Evolutionary conservation across 2,329 filamentous ascomycete species (phyloP), one percentile per base, ranked within the genome.

Genomic region (Cercospora sp.): DNA sequence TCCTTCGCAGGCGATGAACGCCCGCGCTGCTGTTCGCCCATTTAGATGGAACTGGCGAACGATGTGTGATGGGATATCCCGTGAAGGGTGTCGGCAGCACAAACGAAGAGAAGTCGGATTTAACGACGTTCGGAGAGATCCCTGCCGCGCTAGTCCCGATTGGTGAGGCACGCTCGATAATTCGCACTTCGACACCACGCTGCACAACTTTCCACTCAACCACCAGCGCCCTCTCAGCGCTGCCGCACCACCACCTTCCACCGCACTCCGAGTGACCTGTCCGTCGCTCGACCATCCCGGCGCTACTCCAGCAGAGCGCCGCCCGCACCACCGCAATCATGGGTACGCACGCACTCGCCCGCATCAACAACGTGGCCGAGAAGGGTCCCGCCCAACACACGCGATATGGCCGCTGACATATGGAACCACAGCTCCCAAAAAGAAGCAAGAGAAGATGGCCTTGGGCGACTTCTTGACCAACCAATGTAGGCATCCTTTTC

Each of bases 361-460:
- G 40, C 33, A n/a, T 36, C 33, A 20, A 36, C 55, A 23, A 60
- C 55, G 23, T 30, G 26, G 18, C 36, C 26, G 55, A 28, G 40
- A 40, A 42, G 33, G 42, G 33, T 55, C 63, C 36, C 45, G n/a
- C 61, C 33, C 60, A 36, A 26, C n/a, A 48, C 20, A 33, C 62
- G 36, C 57, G 28, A 64, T 4, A 64, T 42, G 66, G n/a, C 64
- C 36, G 70, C 75, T 75, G 68, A 77, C 73, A 62, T 51, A 60
- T 3, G 40, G 16, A 23, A 48, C 18, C 65, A 66, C 62, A 78
- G 76, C 76, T 70, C 94, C 94, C 75, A 92, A 94, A 82, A 91
- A 93, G 85, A 90, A 97, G 84, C 87, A 89, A 82, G 91, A 97
- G 89, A 99, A 96, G 87, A 94, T 99, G 91, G 93, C 92, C 86